phyloP scores from a whole-genome alignment of 2,329 filamentous ascomycete genomes.

The Verticillium nonalfalfae region DNA sequence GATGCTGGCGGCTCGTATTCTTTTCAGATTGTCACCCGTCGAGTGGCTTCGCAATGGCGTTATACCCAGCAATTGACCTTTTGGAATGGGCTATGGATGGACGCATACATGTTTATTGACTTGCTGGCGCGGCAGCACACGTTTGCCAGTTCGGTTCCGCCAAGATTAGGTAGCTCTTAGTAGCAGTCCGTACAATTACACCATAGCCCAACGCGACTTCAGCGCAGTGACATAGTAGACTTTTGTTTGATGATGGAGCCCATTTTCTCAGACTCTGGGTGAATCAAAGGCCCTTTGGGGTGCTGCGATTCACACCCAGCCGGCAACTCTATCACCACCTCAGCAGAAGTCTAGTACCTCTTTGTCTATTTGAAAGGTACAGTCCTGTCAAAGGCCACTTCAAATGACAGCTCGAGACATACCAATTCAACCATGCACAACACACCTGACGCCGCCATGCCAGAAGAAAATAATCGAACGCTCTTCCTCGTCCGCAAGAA shows the following conservation, averaged over 20 bases:
- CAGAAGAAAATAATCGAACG: neutral
- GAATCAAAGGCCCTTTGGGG: no score
- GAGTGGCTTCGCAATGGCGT: neutral
- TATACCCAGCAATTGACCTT: neutral
- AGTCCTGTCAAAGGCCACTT: no score
- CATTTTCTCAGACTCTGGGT: no score
- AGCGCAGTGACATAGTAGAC: no score
- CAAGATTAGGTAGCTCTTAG: neutral
- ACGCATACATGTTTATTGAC: conserved; percentile 47
- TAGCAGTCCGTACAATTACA: neutral
- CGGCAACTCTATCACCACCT: no score
- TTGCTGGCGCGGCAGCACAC: conserved; percentile 16
- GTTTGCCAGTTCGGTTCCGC: neutral
- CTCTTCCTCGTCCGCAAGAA: neutral
- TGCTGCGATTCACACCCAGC: no score
- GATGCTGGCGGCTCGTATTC: neutral
- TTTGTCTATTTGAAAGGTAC: no score
- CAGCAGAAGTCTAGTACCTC: no score
- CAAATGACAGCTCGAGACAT: no score
- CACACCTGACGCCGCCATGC: neutral
- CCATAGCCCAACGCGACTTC: neutral
- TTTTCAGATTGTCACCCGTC: neutral
- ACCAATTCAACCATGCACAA: no score
- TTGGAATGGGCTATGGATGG: conserved; percentile 32
- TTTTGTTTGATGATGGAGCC: no score